These are phyloP conservation scores for Astrephomene gubernaculifera DNA, from an alignment of 139 green algal species.

Conservation along the genomic window DNA sequence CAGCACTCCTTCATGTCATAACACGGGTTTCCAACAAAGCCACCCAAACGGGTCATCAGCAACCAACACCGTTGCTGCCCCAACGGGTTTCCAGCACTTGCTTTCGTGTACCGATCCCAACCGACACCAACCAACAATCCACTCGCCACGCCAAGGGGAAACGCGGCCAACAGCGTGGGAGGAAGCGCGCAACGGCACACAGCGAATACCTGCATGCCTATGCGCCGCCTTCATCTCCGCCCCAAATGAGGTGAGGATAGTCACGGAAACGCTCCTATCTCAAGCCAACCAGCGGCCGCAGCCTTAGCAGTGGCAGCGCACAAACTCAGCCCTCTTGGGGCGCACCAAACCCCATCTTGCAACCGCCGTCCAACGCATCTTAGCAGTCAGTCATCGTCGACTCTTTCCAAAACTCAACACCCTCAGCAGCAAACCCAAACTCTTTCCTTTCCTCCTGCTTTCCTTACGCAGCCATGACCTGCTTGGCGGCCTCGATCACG, in stretches of 20 bases:
- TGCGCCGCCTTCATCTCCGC: not conserved
- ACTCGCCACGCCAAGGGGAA: too few species aligned
- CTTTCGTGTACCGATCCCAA: too few species aligned
- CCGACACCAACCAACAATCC: too few species aligned
- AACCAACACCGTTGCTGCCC: not conserved
- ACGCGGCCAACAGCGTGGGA: too few species aligned
- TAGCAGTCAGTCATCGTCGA: too few species aligned
- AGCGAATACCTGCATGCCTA: not conserved
- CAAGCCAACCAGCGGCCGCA: too few species aligned
- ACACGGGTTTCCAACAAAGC: not conserved
- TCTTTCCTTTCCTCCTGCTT: not conserved
- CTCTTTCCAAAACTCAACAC: too few species aligned
- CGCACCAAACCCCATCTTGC: not conserved
- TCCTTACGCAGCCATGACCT: not conserved
- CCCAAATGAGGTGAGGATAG: not conserved
- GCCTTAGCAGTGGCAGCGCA: not conserved
- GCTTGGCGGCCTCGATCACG: conserved; percentile 86
- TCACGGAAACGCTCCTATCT: not conserved
- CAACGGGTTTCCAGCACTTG: not conserved
- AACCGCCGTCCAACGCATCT: too few species aligned
- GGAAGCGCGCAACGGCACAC: not conserved
- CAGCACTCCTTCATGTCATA: not conserved
- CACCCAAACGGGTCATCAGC: not conserved
- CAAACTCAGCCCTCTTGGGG: not conserved
- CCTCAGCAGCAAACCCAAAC: not conserved